Conservation (phyloP, 2,329 filamentous ascomycete genomes). For the Trichoderma koningiopsis region DNA sequence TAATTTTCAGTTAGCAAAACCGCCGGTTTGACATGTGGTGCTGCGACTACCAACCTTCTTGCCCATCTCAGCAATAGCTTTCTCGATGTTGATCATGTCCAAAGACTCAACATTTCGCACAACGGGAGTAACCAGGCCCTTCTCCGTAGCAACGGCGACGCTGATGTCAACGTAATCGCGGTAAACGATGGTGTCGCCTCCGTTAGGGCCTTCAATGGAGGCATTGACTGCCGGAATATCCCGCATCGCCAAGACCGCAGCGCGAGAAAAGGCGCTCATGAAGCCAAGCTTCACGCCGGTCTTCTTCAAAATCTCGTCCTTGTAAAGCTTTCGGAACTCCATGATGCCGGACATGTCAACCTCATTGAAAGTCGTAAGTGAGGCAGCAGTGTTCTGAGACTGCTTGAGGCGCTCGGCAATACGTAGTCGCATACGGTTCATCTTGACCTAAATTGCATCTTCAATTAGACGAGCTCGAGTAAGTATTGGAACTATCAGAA, state of each 20-base stretch:
- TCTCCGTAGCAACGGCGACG: conserved; percentile 95
- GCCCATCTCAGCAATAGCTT: conserved; percentile 87
- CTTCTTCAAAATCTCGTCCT: conserved; percentile 94
- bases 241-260: conserved; percentile 87
- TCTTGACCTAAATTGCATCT: conserved; percentile 73
- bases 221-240: conserved; percentile 95
- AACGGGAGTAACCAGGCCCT: conserved; percentile 94
- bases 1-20: conserved; percentile 40
- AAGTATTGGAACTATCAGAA: background rate
- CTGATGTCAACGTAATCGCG: conserved; percentile 97
- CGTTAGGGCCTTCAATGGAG: conserved; percentile 92
- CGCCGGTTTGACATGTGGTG: background rate
- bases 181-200: conserved; percentile 97
- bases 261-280: conserved; percentile 96
- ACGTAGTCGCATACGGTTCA: conserved; percentile 98
- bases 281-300: conserved; percentile 98
- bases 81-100: conserved; percentile 88
- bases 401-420: conserved; percentile 98
- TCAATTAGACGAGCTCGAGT: background rate
- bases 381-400: conserved; percentile 97
- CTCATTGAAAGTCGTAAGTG: conserved; percentile 97
- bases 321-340: conserved; percentile 96
- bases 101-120: conserved; percentile 89
- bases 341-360: conserved; percentile 98
- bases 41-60: conserved; percentile 73